Conservation (phyloP, 495 filamentous ascomycete genomes). For the Chlorociboria aeruginascens region DNA sequence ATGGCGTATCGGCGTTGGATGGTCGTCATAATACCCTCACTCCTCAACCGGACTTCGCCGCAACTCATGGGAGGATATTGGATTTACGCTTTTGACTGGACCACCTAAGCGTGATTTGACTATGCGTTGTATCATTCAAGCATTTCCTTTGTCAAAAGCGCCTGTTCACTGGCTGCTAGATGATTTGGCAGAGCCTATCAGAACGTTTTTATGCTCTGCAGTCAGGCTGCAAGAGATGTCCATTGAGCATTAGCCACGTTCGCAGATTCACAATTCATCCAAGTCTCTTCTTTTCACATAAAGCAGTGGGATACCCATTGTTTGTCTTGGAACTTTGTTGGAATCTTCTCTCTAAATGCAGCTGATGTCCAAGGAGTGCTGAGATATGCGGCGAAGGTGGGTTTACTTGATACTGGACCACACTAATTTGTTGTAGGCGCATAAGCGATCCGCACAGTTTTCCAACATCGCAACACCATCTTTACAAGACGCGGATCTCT, state of each 20-base stretch:
- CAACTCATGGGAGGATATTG: constrained; percentile 14
- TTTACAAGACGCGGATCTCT: neutral
- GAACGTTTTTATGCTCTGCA: constrained; percentile 14
- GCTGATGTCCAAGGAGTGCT: constrained; percentile 1
- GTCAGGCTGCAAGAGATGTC: constrained; percentile 18
- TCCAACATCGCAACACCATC: constrained; percentile 7
- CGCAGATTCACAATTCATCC: constrained; percentile 17
- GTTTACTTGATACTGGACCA: constrained; percentile 9
- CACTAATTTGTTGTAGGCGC: constrained; percentile 12
- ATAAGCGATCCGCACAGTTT: constrained; percentile 5
- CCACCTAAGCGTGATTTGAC: constrained; percentile 20
- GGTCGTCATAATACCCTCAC: constrained; percentile 16
- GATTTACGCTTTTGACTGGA: constrained; percentile 20
- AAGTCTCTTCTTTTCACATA: constrained; percentile 13
- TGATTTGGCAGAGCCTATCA: constrained; percentile 16
- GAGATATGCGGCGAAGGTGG: constrained; percentile 1
- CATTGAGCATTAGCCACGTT: constrained; percentile 21
- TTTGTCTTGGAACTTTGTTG: constrained; percentile 4
- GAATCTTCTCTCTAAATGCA: neutral
- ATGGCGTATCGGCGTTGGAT: constrained; percentile 13
- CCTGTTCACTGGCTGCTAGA: constrained; percentile 18
- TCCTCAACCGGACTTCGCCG: constrained; percentile 11
- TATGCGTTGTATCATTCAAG: constrained; percentile 22
- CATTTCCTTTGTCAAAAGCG: constrained; percentile 20
- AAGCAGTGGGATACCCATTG: constrained; percentile 6